phyloP scores from a whole-genome alignment of 306 rosid species.

The Vigna mungo region DNA sequence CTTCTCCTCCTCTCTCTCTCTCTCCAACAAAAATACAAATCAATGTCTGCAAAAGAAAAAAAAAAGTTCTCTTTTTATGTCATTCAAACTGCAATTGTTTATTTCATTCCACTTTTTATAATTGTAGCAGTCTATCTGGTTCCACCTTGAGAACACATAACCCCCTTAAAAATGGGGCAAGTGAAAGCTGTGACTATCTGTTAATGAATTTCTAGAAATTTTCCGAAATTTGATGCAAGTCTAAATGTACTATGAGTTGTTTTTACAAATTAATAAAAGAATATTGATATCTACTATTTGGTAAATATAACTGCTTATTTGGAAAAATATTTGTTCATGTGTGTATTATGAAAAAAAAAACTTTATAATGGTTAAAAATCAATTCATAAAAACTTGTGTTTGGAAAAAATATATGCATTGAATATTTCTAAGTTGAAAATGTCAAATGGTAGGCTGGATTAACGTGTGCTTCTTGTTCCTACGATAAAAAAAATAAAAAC shows the following conservation, averaged over 20 bases:
- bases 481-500: background rate
- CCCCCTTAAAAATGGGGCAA: background rate
- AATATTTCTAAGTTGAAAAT: background rate
- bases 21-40: background rate
- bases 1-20: background rate
- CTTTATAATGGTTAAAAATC: too few species aligned
- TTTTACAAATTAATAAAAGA: background rate
- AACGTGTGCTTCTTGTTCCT: background rate
- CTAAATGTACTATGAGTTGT: background rate
- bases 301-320: background rate
- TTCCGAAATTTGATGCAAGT: background rate
- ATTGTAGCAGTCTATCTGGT: background rate
- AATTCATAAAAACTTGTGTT: too few species aligned
- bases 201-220: background rate
- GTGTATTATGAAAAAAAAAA: too few species aligned
- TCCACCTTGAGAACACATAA: background rate
- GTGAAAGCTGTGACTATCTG: background rate
- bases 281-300: background rate
- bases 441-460: too few species aligned
- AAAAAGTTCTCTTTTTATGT: background rate
- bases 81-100: background rate
- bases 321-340: too few species aligned
- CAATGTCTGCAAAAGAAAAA: background rate
- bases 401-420: too few species aligned
- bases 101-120: background rate